Percentiles rank a stretch among this genome's conserved stretches.
These are phyloP conservation scores for Fagopyrum tataricum DNA, from an alignment of 148 eudicot genomes.

Conservation along the genomic window DNA sequence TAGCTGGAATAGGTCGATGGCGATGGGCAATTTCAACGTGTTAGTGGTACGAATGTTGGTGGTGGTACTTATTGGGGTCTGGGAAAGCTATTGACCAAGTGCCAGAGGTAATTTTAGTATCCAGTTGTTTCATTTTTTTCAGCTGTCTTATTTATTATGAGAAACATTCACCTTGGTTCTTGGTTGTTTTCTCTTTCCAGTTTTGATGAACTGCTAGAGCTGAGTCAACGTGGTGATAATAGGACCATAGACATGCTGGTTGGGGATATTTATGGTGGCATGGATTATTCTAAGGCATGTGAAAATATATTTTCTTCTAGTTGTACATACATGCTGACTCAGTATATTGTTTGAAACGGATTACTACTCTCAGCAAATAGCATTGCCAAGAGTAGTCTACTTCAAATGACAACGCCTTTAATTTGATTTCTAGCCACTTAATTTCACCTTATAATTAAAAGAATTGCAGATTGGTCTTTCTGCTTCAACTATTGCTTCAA, in stretches of 20 bases:
- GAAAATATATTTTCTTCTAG: neutral
- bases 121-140: slow-evolving; percentile 4
- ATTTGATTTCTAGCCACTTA: neutral
- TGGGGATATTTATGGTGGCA: slow-evolving; percentile 93
- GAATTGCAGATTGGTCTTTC: slow-evolving; percentile 82
- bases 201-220: slow-evolving; percentile 85
- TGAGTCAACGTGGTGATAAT: slow-evolving; percentile 94
- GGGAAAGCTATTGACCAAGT: slow-evolving; percentile 83
- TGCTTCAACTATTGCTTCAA: slow-evolving; percentile 96
- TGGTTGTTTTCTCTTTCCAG: slow-evolving; percentile 29
- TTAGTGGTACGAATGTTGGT: slow-evolving; percentile 98
- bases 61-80: slow-evolving; percentile 99
- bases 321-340: neutral
- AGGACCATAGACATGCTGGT: slow-evolving; percentile 91
- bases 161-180: slow-evolving; percentile 5
- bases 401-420: neutral
- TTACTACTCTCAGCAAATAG: too few species aligned
- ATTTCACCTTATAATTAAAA: slow-evolving; percentile 8
- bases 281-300: slow-evolving; percentile 83
- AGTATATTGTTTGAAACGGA: too few species aligned
- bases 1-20: slow-evolving; percentile 69
- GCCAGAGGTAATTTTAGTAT: slow-evolving; percentile 59
- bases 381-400: neutral
- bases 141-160: slow-evolving; percentile 10
- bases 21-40: slow-evolving; percentile 84